Percentiles rank a stretch among this genome's conserved stretches.
Conservation (phyloP, 805 yeast genomes). For the Grigorovia jiainica region DNA sequence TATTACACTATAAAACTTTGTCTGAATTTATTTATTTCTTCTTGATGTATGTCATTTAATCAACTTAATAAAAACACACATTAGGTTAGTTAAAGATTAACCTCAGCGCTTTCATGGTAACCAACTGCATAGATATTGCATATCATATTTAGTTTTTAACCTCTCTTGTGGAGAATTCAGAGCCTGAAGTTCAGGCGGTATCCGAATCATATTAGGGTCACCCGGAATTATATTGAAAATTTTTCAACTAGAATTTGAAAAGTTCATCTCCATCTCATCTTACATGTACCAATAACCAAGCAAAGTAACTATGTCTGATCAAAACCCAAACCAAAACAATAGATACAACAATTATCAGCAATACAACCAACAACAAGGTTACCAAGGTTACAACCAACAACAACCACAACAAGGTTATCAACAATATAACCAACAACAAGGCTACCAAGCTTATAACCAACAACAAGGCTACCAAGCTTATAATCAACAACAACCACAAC, state of each 20-base stretch:
- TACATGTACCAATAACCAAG: background rate
- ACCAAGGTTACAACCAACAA: conserved; percentile 18
- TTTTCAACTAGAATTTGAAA: background rate
- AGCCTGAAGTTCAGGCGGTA: too few relatives aligned
- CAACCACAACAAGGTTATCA: conserved; percentile 23
- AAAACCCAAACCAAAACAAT: background rate
- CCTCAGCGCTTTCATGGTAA: too few relatives aligned
- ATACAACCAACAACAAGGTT: conserved; percentile 20
- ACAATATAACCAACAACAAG: conserved; percentile 24
- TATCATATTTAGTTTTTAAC: too few relatives aligned
- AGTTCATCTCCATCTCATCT: background rate
- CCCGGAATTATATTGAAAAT: background rate
- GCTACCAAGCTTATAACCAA: conserved; percentile 17
- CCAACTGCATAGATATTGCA: too few relatives aligned
- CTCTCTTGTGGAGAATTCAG: too few relatives aligned
- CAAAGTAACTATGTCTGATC: conserved; percentile 11
- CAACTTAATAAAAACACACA: too few relatives aligned
- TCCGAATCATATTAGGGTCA: too few relatives aligned
- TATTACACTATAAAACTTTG: too few relatives aligned
- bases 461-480: conserved; percentile 18
- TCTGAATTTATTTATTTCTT: too few relatives aligned
- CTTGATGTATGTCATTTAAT: too few relatives aligned
- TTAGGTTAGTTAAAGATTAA: too few relatives aligned
- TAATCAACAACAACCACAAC: conserved; percentile 12
- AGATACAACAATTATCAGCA: conserved; percentile 15